A percentile compares a stretch with the other conserved stretches of the same genome.
Conservation (phyloP, 2,329 filamentous ascomycete genomes). For the Ophiostoma novo-ulmi region DNA sequence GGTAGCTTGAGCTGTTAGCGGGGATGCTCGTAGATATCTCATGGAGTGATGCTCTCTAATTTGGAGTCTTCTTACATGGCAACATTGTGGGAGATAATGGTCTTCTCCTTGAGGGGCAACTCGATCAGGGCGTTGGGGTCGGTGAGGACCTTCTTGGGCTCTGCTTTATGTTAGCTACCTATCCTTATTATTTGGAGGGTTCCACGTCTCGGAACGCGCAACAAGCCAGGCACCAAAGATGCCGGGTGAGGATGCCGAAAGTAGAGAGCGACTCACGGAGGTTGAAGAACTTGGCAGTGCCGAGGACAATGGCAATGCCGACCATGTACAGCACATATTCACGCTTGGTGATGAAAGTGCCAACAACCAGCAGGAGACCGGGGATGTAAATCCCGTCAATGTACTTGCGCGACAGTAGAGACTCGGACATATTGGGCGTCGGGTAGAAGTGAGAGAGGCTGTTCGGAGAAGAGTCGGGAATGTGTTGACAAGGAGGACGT, state of each 20-base stretch:
- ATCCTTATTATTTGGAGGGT: neutral
- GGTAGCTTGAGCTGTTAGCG: constrained; percentile 59
- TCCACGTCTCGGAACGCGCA: neutral
- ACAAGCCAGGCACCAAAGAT: neutral
- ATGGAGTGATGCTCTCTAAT: neutral
- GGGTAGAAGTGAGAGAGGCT: constrained; percentile 13
- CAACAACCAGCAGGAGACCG: constrained; percentile 69
- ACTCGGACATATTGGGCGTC: constrained; percentile 35
- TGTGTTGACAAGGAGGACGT: neutral
- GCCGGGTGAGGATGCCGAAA: neutral
- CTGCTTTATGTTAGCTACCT: constrained; percentile 33
- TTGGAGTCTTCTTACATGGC: constrained; percentile 61
- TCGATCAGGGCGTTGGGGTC: constrained; percentile 76
- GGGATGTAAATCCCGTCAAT: constrained; percentile 80
- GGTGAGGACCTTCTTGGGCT: constrained; percentile 76
- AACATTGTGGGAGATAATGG: constrained; percentile 92
- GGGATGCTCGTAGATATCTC: neutral
- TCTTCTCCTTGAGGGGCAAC: constrained; percentile 92
- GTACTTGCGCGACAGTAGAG: constrained; percentile 56
- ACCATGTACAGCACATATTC: constrained; percentile 71
- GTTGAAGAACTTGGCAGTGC: constrained; percentile 65
- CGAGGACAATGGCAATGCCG: constrained; percentile 59
- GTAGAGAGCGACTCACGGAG: constrained; percentile 53
- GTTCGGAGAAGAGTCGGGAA: constrained; percentile 7
- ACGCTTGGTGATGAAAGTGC: constrained; percentile 70